Percentiles rank a stretch among this genome's conserved stretches.
Evolutionary conservation across 2,329 filamentous ascomycete genomes (phyloP).

Genomic region (Calonectria ilicicola): DNA sequence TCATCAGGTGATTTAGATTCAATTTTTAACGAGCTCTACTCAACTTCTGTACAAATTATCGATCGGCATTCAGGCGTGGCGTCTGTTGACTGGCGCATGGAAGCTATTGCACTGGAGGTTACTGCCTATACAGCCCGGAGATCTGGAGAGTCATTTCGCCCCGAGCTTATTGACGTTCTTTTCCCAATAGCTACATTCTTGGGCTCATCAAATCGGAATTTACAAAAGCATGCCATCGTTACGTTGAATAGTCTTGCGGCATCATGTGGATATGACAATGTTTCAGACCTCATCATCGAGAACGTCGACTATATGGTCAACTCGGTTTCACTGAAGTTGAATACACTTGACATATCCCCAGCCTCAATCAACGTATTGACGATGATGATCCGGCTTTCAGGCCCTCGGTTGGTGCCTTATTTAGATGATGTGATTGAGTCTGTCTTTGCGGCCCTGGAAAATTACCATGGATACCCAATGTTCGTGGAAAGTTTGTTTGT

Average conservation of each 20-base stretch:
- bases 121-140: conserved; percentile 80
- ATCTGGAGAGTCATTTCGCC: conserved; percentile 76
- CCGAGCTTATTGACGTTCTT: conserved; percentile 89
- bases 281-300: conserved; percentile 83
- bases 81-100: conserved; percentile 75
- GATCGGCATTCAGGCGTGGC: conserved; percentile 63
- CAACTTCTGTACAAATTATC: conserved; percentile 74
- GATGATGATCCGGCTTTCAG: conserved; percentile 94
- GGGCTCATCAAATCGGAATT: conserved; percentile 73
- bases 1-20: conserved; percentile 57
- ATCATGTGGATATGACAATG: conserved; percentile 79
- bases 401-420: conserved; percentile 84
- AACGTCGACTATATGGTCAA: conserved; percentile 99
- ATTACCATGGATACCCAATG: conserved; percentile 90
- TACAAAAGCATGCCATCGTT: conserved; percentile 86
- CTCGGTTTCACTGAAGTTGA: conserved; percentile 87
- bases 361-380: conserved; percentile 89
- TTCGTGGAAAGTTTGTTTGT: conserved; percentile 89
- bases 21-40: conserved; percentile 74
- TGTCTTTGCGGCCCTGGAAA: conserved; percentile 92
- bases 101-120: conserved; percentile 84
- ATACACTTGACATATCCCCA: conserved; percentile 91
- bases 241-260: conserved; percentile 84
- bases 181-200: conserved; percentile 94
- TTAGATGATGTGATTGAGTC: conserved; percentile 91